These are phyloP conservation scores for Microsporum ferrugineum DNA, from an alignment of 2,329 filamentous ascomycete genomes.

Conservation along the genomic window DNA sequence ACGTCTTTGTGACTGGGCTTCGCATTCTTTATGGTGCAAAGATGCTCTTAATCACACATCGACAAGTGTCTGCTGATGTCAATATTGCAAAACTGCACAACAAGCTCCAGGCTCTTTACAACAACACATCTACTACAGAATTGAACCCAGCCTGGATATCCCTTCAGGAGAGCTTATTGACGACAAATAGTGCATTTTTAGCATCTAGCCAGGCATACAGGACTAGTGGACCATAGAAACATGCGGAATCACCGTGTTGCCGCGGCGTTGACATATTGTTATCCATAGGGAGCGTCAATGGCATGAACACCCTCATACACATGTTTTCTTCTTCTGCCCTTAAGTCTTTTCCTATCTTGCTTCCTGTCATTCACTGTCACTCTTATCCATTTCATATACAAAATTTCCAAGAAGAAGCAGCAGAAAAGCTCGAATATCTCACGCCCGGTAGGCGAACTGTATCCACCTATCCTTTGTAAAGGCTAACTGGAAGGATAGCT, in stretches of 20 bases:
- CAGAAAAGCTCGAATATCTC: neutral
- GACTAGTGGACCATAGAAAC: neutral
- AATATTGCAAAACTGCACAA: slow-evolving; percentile 14
- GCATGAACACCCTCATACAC: neutral
- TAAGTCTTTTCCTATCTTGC: neutral
- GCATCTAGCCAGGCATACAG: neutral
- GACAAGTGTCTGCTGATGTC: slow-evolving; percentile 14
- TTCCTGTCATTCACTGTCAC: neutral
- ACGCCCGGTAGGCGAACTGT: neutral
- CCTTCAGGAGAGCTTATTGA: slow-evolving; percentile 19
- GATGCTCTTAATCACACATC: slow-evolving; percentile 20
- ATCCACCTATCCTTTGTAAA: neutral
- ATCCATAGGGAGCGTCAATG: neutral
- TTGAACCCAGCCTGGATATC: slow-evolving; percentile 7
- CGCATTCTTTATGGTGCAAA: slow-evolving; percentile 30
- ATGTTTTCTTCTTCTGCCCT: neutral
- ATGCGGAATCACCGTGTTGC: neutral
- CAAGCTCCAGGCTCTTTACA: slow-evolving; percentile 20
- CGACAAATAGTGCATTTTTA: neutral
- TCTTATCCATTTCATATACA: neutral
- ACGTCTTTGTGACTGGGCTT: slow-evolving; percentile 46
- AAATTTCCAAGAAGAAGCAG: no score
- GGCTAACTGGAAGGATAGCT: neutral
- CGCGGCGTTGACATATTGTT: neutral
- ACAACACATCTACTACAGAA: neutral